Evolutionary conservation across 139 green algal genomes (phyloP), one percentile per base, ranked within the genome.

Genomic region (Coelastrella sp.): DNA sequence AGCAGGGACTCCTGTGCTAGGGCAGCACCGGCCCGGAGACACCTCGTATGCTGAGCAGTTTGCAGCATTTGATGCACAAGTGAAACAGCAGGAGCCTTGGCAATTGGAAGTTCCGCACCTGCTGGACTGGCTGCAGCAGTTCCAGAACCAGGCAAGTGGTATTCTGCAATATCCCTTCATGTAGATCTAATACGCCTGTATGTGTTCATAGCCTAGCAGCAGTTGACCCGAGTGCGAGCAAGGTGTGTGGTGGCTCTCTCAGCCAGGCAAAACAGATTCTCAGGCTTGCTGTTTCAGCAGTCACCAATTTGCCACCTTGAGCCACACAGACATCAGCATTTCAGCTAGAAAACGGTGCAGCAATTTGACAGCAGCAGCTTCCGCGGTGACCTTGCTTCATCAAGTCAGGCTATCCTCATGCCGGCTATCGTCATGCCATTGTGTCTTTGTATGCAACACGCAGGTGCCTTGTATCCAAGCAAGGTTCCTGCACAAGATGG

Each of bases 101-200:
- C 25, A 51, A 8, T 37, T 69, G 64, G 27, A 59, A 17, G 34
- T 79, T 32, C 30, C 27, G 30, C 17, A 32, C 43, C 80, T 79
- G 64, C 80, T 79, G 66, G 30, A 79, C 23, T 60, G 34, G 50
- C 64, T 79, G 30, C 64, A 41, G 64, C 64, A 63, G 62, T 57
- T 69, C 3, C 41, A n/a, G 23, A 37, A 60, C 3, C 67, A 75
- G 78, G 59, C 73, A 27, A 5, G 53, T 74, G 57, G 23, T 8
- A 72, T 19, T 43, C 27, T 23, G 25, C 63, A 43, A 25, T 8
- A 17, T 43, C 9, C 63, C 23, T 9, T 19, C 9, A 17, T 41
- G 23, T 6, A 19, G 59, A 17, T 41, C 19, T 6, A 19, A 21
- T 32, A 67, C 59, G 59, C 21, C 59, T 34, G 8, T 34, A 32